Evolutionary conservation across 1,284 basidiomycete genomes (phyloP).

Genomic region (Cerrena zonata): DNA sequence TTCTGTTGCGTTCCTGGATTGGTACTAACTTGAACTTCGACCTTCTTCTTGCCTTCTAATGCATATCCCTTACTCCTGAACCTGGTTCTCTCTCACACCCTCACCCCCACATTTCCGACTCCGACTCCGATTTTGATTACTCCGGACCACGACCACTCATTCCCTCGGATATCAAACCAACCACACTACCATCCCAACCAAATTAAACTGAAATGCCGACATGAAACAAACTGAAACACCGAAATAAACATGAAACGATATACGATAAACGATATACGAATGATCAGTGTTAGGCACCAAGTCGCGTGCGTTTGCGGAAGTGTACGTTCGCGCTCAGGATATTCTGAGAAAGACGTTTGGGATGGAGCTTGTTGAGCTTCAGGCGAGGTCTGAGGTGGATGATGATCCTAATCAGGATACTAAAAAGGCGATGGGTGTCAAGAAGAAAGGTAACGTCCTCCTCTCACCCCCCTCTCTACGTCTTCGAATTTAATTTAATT

Average conservation of each 20-base stretch:
- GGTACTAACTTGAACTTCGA: constrained; percentile 1
- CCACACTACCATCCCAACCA: too few species aligned
- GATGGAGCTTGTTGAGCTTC: constrained; percentile 73
- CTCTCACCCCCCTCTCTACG: background rate
- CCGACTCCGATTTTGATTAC: too few species aligned
- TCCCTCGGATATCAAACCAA: too few species aligned
- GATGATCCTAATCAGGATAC: constrained; percentile 26
- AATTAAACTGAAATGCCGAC: background rate
- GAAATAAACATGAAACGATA: background rate
- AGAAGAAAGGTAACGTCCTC: constrained; percentile 39
- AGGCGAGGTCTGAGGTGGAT: constrained; percentile 50
- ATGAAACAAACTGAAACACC: background rate
- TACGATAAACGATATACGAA: background rate
- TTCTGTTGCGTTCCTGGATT: background rate
- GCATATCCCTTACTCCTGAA: constrained; percentile 2
- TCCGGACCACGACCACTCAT: too few species aligned
- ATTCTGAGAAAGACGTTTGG: constrained; percentile 59
- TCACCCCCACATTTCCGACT: too few species aligned
- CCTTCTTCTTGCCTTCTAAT: too few species aligned
- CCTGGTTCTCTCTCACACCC: too few species aligned
- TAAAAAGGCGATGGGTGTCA: constrained; percentile 40
- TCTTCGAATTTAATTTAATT: too few species aligned
- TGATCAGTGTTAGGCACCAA: constrained; percentile 55
- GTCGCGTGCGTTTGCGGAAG: constrained; percentile 49
- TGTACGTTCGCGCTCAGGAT: constrained; percentile 54